Conservation (phyloP, 1,139 yeast genomes). For the Scheffersomyces insectosa region DNA sequence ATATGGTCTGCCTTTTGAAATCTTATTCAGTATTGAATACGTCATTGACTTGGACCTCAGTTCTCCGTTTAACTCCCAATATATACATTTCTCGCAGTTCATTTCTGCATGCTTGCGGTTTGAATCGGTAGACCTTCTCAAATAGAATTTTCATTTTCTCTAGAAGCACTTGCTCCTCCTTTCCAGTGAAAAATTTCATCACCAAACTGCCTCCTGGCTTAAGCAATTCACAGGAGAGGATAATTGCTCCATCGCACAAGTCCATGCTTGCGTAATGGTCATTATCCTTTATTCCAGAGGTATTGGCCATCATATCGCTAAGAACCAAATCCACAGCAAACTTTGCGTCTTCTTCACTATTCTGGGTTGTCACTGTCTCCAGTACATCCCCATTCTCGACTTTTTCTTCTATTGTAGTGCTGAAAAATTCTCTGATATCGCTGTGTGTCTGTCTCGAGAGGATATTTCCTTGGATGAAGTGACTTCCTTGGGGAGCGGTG, state of each 20-base stretch:
- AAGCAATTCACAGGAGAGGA: constrained; percentile 30
- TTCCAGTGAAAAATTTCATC: constrained; percentile 46
- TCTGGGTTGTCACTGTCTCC: constrained; percentile 1
- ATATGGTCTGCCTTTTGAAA: too few relatives aligned
- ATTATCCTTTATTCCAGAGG: constrained; percentile 42
- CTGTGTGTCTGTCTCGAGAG: constrained; percentile 34
- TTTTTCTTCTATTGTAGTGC: background rate
- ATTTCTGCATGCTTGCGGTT: constrained; percentile 39
- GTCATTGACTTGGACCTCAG: constrained; percentile 3
- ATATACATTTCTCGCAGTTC: constrained; percentile 45
- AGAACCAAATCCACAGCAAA: constrained; percentile 33
- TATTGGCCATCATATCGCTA: constrained; percentile 53
- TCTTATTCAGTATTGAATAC: constrained; percentile 2
- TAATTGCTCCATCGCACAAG: constrained; percentile 40
- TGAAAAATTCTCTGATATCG: constrained; percentile 22
- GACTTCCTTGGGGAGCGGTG: constrained; percentile 41
- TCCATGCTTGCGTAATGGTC: constrained; percentile 51
- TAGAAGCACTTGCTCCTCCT: constrained; percentile 33
- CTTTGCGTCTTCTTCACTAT: constrained; percentile 1
- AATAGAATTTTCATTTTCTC: constrained; percentile 29
- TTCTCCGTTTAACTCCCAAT: constrained; percentile 25
- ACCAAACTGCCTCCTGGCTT: constrained; percentile 35
- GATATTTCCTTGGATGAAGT: constrained; percentile 44
- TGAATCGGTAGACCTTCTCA: constrained; percentile 31
- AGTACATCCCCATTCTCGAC: background rate